Base-by-base conservation (phyloP, 345 rosid species). In the Eucalyptus fibrosa region DNA sequence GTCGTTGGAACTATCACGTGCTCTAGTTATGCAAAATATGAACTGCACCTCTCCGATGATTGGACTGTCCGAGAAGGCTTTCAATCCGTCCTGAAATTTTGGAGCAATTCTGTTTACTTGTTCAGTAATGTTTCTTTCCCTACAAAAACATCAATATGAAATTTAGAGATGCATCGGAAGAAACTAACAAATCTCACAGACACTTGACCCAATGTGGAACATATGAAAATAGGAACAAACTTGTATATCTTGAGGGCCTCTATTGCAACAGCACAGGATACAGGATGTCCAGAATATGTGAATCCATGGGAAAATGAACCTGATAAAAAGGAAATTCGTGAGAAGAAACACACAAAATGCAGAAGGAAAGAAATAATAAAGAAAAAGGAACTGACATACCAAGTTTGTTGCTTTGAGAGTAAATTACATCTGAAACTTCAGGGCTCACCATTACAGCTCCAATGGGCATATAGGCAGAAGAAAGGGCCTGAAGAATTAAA, bases 231-330 rank as follows among this genome's bases (percentile, higher is more conserved):
- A 88, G 19, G 80, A 88, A 91, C 93, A 51, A 53, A 97, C 97
- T 92, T 96, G 93, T 97, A 97, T 83, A 97, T 91, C 93, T 94
- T 95, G 88, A 97, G 91, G 1, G 97, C 93, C 91, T 97, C 99
- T 40, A 95, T 50, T 88, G 99, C 98, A 86, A 98, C 99, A 13
- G 97, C 98, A 86, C 99, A 98, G 86, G 99, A 91, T 77, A 97
- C 99, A 53, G 99, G 99, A 92, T 97, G 99, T 89, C 99, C 99
- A 37, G 99, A 96, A 90, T 96, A 96, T 72, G 99, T 97, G 89
- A 97, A 98, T 91, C 99, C 99, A 93, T 98, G 99, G 86, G 97
- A 93, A 92, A 97, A 98, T 62, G 91, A 0, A 88, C 99, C 99
- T 98, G 93, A 90, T 21, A 11, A 10, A 92, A 60, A 13, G 72